Conservation (phyloP, 768 basidiomycete genomes). For the Lentinula sp. region DNA sequence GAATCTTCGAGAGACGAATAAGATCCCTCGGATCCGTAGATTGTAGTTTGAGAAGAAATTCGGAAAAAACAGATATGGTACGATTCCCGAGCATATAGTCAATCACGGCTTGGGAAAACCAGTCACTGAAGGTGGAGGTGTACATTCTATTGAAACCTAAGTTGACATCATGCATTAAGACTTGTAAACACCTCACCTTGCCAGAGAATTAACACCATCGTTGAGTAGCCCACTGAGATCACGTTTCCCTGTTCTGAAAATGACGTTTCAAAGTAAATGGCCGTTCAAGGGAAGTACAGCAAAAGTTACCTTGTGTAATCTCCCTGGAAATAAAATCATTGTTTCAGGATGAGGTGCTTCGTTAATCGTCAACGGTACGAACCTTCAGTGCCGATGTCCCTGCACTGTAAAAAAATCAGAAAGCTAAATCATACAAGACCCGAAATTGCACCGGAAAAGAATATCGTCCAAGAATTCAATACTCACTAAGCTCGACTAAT, state of each 20-base stretch:
- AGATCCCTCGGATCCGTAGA: conserved; percentile 91
- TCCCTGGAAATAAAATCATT: conserved; percentile 38
- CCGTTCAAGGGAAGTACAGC: not conserved
- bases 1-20: conserved; percentile 80
- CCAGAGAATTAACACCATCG: conserved; percentile 92
- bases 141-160: conserved; percentile 54
- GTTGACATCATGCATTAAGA: not conserved
- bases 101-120: conserved; percentile 96
- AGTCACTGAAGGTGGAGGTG: conserved; percentile 87
- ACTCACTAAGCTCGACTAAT: conserved; percentile 84
- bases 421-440: not conserved
- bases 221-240: conserved; percentile 89
- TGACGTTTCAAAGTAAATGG: conserved; percentile 7
- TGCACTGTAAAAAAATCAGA: conserved; percentile 43
- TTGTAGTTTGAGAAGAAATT: conserved; percentile 83
- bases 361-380: conserved; percentile 15
- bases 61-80: conserved; percentile 82
- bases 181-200: conserved; percentile 23
- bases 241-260: conserved; percentile 83
- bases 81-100: conserved; percentile 89
- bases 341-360: not conserved
- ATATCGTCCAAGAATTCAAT: no score
- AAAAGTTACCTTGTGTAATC: conserved; percentile 73
- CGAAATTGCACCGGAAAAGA: no score
- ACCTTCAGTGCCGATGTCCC: conserved; percentile 96